Evolutionary conservation across 2,329 filamentous ascomycete genomes (phyloP), one percentile per base, ranked within the genome.

Genomic region (Aspergillus sp.): DNA sequence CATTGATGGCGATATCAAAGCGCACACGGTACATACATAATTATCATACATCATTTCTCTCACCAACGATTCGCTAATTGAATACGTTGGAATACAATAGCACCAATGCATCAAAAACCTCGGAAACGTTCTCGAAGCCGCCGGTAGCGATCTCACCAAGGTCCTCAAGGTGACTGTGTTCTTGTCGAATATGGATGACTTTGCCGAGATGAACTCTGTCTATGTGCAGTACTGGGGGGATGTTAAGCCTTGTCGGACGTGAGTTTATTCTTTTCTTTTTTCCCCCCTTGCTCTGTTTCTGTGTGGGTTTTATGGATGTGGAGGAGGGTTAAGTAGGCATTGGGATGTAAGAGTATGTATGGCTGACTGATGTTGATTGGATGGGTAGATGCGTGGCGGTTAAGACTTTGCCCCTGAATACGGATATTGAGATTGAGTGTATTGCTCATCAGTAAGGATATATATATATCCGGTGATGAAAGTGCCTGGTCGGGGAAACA

Each of bases 351-450:
- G 23, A 25, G 23, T 28, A 23, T 5, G 28, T 38, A 12, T n/a
- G 28, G 19, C 6, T 39, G 48, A 53, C 30, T 49, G 12, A 10
- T 19, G 13, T 10, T 45, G 41, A 45, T 23, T 45, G 17, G 19
- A 13, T 45, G 3, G 39, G 12, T 61, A 75, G 70, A 30, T 97
- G 92, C 74, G 91, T 97, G 57, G 92, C 92, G 5, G 93, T 96
- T 66, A 93, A 95, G 84, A 87, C 91, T 69, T 84, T 97, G 65
- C 92, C 92, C 63, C 92, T 93, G 84, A 88, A 88, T 59, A 92
- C 92, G 45, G 88, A 92, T 62, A 88, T 97, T 23, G 92, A 96
- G 84, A 95, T 97, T 74, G 92, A 97, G 84, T 91, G 88, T 75
- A 90, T 95, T 59, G 82, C 60, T 49, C 59, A 63, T 56, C 51